Base-by-base conservation (phyloP, 805 yeast genomes). In the Wickerhamiella galacta region DNA sequence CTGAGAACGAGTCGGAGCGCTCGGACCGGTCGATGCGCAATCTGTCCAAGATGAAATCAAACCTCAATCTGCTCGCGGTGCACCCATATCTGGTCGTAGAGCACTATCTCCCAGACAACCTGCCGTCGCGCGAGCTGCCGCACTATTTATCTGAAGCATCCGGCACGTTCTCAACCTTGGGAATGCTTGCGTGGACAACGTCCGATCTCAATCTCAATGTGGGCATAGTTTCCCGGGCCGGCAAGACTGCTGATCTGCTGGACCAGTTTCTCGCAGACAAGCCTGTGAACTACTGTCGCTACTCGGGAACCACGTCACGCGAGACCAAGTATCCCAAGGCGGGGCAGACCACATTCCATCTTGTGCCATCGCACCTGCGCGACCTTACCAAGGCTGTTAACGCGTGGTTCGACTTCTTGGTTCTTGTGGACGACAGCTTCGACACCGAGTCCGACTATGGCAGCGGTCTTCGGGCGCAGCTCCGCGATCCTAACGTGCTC, bases 51-150 rank as follows among this genome's bases (percentile, higher is more conserved):
- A 69, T 92, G 53, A 68, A 80, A 38, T 54, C 68, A 37, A 83
- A 85, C 54, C 70, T 85, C 28, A 75, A 75, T 50, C 61, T 75
- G 17, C 90, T 85, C 2, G 72, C 92, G 16, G 71, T 87, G 0
- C 98, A 87, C 56, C 96, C 96, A 1, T 85, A 77, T 46, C 54
- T 87, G 31, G 57, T 87, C 32, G 80, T 87, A 34, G 75, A 74
- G 37, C 93, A 85, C 51, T 74, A 75, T 44, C 68, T 81, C 65
- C 96, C 96, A 11, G 12, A 15, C 22, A 26, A 19, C 28, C 22
- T 30, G 6, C 20, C 27, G 25, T 11, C 18, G 16, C 23, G 36
- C 17, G 34, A 30, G n/a, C 21, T 20, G 6, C 36, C 39, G 12
- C 28, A 23, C 8, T 4, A 15, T 16, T 61, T 70, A 43, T 54